phyloP scores from a whole-genome alignment of 176 grass and related monocot species.

The Stipa capillata region DNA sequence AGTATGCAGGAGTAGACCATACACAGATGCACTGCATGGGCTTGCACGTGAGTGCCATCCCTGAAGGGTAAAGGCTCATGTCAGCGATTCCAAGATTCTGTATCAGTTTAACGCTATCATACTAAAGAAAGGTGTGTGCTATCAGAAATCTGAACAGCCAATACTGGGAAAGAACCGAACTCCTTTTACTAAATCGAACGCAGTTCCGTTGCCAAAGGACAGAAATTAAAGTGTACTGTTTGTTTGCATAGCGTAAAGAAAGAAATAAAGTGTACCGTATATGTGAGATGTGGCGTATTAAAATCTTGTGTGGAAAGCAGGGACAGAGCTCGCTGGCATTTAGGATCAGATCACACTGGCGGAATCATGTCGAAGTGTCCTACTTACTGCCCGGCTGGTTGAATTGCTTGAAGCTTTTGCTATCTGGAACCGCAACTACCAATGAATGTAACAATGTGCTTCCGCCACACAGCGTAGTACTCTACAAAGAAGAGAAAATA shows the following conservation, averaged over 20 bases:
- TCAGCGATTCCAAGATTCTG: neutral
- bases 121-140: neutral
- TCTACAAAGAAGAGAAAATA: too few species aligned
- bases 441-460: neutral
- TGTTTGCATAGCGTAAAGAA: too few species aligned
- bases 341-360: neutral
- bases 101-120: neutral
- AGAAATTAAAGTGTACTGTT: neutral
- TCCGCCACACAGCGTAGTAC: neutral
- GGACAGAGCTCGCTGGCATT: neutral
- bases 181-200: neutral
- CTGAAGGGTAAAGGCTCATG: neutral
- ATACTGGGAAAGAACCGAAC: neutral
- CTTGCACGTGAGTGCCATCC: constrained; percentile 5
- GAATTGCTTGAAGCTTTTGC: neutral
- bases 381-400: neutral
- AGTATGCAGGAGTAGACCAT: too few species aligned
- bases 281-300: neutral
- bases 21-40: too few species aligned
- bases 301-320: neutral
- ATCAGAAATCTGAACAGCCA: neutral
- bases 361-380: neutral
- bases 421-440: neutral
- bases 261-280: neutral
- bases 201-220: neutral